A percentile compares a stretch with the other conserved stretches of the same genome.
Evolutionary conservation across 257 asterid genomes (phyloP).

Genomic region (Fraxinus cuspidata): DNA sequence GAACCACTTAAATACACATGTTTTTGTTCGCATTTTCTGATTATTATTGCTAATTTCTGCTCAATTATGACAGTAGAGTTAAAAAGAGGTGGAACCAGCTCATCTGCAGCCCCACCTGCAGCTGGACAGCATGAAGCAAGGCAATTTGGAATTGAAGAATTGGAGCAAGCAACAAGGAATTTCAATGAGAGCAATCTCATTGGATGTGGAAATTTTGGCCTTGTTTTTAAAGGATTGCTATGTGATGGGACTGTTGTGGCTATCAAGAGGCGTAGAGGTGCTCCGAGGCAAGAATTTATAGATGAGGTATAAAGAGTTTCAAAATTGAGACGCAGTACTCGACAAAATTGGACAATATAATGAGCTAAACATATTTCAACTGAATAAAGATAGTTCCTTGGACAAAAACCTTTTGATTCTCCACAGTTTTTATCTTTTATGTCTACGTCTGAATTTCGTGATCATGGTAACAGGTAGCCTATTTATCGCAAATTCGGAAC

Average conservation of each 20-base stretch:
- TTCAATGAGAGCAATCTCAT: conserved; percentile 64
- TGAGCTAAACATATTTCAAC: background rate
- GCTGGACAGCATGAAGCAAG: conserved; percentile 43
- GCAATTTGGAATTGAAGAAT: conserved; percentile 58
- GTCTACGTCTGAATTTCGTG: conserved; percentile 19
- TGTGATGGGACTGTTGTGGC: conserved; percentile 74
- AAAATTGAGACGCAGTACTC: background rate
- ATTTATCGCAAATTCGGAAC: conserved; percentile 51
- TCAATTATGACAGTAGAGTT: conserved; percentile 37
- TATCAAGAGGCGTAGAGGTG: conserved; percentile 52
- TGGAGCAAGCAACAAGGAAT: conserved; percentile 64
- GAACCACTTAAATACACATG: no score
- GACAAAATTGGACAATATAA: background rate
- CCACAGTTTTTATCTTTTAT: background rate
- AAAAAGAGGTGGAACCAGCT: conserved; percentile 38
- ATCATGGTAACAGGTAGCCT: conserved; percentile 48
- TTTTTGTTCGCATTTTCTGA: background rate
- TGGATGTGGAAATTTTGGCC: conserved; percentile 67
- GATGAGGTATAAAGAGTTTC: conserved; percentile 43
- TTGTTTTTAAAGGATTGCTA: conserved; percentile 71
- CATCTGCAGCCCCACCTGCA: conserved; percentile 24
- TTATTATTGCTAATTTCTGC: conserved; percentile 17
- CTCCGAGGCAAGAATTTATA: conserved; percentile 42
- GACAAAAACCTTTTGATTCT: background rate
- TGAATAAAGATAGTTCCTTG: no score